phyloP scores from a whole-genome alignment of 257 asterid species.

The Solanum lignicaule region DNA sequence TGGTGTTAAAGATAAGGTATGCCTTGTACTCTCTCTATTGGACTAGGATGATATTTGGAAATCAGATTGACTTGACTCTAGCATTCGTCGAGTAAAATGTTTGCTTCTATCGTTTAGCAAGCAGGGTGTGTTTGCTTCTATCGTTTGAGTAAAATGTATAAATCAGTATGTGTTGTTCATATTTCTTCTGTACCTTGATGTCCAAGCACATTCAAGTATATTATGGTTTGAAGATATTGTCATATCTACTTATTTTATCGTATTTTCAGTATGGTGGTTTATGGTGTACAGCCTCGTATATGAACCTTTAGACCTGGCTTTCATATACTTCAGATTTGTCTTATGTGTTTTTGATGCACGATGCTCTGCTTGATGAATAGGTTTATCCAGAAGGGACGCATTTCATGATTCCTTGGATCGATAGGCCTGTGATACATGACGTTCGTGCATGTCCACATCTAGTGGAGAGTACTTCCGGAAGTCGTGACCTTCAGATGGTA shows the following conservation, averaged over 20 bases:
- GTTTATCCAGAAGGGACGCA: conserved; percentile 97
- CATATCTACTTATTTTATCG: not conserved
- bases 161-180: not conserved
- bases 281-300: not conserved
- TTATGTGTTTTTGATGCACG: not conserved
- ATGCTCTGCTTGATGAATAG: conserved; percentile 17
- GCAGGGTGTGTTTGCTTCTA: not conserved
- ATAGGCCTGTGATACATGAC: conserved; percentile 78
- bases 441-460: conserved; percentile 87
- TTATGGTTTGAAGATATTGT: not conserved
- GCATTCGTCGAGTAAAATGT: not conserved
- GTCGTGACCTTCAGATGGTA: conserved; percentile 98
- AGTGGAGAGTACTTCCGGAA: conserved; percentile 93
- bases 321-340: not conserved
- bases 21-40: not conserved
- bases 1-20: conserved; percentile 77
- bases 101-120: not conserved
- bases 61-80: not conserved
- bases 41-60: not conserved
- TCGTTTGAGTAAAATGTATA: not conserved
- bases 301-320: not conserved
- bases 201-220: not conserved
- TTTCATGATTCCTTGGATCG: conserved; percentile 87
- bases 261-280: not conserved
- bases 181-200: not conserved